Evolutionary conservation across 2,329 filamentous ascomycete species (phyloP), one percentile per base, ranked within the genome.

Genomic region (Dichotomopilus funicola): DNA sequence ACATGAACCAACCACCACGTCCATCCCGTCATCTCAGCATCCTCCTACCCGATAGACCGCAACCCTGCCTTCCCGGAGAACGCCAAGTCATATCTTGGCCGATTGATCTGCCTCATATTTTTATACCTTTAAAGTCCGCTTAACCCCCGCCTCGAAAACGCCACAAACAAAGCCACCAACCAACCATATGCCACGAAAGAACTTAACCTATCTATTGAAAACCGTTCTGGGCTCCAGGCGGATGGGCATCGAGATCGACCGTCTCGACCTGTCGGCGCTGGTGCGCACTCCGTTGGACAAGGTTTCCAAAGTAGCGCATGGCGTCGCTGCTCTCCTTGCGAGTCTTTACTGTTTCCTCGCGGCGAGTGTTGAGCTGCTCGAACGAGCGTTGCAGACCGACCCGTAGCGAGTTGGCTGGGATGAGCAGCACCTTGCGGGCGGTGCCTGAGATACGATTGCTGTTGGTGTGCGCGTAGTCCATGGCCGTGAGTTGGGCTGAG

Each of bases 401-500:
- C 53, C 91, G 86, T 6, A 99, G 81, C 65, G 90, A 91, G 66
- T 92, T 88, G 1, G 91, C 89, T 0, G 94, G 94, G 65, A 88
- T 85, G 57, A 89, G 89, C 41, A 99, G 82, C 7, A 96, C 90
- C 68, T 91, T 89, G 63, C 92, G 89, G 43, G 96, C 90, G 53
- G 95, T 88, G 33, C 83, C 80, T 27, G 89, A 86, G 66, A 99
- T 95, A 53, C 94, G 88, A 13, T 81, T 78, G 45, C 91, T 84
- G 74, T 99, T 99, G 62, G 82, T 74, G 71, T 99, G 94, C 1
- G 94, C 89, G 68, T 97, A 99, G 73, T 99, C 94, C 66, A 96
- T 84, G 13, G 87, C 81, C 6, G 81, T 75, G 40, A 99, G 84
- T 65, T 91, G 89, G 36, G 82, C 76, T 2, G 90, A 86, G 56